Conservation (phyloP, 441 rosid species). For the Adansonia gregorii region DNA sequence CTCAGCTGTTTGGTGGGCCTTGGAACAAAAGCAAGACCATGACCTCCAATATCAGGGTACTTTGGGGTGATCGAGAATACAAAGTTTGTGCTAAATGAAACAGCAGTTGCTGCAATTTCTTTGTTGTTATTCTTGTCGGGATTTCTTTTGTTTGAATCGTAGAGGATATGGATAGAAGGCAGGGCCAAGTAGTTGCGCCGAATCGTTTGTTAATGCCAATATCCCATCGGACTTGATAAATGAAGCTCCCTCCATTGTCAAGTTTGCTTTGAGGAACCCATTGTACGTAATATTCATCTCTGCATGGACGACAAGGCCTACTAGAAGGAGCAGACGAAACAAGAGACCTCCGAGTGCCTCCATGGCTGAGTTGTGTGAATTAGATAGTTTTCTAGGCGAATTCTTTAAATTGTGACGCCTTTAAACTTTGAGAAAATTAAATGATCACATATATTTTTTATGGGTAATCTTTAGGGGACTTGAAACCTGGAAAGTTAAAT, state of each 20-base stretch:
- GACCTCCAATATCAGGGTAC: conserved; percentile 33
- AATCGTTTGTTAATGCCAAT: conserved; percentile 24
- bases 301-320: conserved; percentile 15
- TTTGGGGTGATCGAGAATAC: conserved; percentile 27
- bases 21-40: conserved; percentile 33
- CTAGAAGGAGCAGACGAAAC: conserved; percentile 18
- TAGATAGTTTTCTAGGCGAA: not conserved
- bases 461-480: not conserved
- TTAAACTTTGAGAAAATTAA: not conserved
- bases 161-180: conserved; percentile 29
- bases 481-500: conserved; percentile 6
- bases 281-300: conserved; percentile 20
- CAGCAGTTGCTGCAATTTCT: not conserved
- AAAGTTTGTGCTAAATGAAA: conserved; percentile 28
- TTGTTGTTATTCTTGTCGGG: not conserved
- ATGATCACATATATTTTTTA: not conserved
- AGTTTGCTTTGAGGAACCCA: conserved; percentile 26
- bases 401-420: not conserved
- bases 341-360: conserved; percentile 2
- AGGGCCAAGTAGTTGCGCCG: conserved; percentile 20
- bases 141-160: conserved; percentile 19
- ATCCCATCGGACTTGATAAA: conserved; percentile 22
- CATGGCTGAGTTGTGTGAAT: conserved; percentile 10
- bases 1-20: conserved; percentile 15
- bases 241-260: conserved; percentile 28